phyloP scores from a whole-genome alignment of 208 protist species.

The Leishmania turanica region DNA sequence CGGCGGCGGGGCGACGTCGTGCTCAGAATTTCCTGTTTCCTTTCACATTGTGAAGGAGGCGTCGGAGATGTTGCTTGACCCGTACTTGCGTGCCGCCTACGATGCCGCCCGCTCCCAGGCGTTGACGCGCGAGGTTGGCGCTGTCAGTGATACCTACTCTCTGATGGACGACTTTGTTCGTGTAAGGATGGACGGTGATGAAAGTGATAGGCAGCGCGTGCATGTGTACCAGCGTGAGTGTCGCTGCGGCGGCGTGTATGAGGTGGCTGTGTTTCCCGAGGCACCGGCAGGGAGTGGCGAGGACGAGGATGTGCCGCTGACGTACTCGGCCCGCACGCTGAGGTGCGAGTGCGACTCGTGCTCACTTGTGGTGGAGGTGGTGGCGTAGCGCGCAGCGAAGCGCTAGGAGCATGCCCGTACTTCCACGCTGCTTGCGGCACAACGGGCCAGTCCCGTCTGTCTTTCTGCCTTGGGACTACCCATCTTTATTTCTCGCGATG shows the following conservation, averaged over 20 bases:
- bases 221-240: slow-evolving; percentile 70
- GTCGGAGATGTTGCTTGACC: slow-evolving; percentile 68
- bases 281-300: neutral
- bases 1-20: neutral
- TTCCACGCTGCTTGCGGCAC: neutral
- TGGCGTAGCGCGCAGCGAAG: slow-evolving; percentile 4
- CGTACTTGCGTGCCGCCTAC: slow-evolving; percentile 50
- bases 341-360: slow-evolving; percentile 80
- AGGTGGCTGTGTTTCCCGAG: slow-evolving; percentile 46
- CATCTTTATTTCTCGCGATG: neutral
- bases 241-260: slow-evolving; percentile 78
- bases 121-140: slow-evolving; percentile 45
- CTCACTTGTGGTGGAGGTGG: slow-evolving; percentile 75
- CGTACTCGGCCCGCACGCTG: neutral
- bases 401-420: slow-evolving; percentile 1
- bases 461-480: neutral
- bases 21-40: neutral
- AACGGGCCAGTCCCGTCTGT: neutral
- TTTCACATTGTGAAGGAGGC: slow-evolving; percentile 78
- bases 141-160: slow-evolving; percentile 59
- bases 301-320: neutral
- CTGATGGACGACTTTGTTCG: slow-evolving; percentile 62
- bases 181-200: slow-evolving; percentile 9
- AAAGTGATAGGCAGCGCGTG: slow-evolving; percentile 23
- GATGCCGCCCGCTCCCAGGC: slow-evolving; percentile 43